Conservation (phyloP, 2,329 filamentous ascomycete species). For the Oidium heveae region DNA sequence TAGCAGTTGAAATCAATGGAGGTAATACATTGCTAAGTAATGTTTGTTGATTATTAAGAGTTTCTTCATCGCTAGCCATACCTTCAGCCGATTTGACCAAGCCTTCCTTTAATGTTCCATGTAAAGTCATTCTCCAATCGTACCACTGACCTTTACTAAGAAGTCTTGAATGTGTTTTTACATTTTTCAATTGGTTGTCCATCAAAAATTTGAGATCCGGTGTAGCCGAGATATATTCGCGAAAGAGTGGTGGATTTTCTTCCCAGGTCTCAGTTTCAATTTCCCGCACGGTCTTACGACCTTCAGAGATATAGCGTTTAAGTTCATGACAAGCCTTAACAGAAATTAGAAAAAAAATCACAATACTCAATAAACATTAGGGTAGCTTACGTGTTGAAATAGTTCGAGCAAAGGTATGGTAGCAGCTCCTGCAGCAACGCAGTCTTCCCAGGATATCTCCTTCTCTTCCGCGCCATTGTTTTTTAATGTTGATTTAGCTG, state of each 20-base stretch:
- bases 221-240: constrained; percentile 68
- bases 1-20: constrained; percentile 30
- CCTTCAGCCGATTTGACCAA: constrained; percentile 50
- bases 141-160: constrained; percentile 96
- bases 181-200: constrained; percentile 94
- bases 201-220: constrained; percentile 65
- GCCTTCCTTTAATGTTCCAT: constrained; percentile 61
- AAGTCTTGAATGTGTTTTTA: constrained; percentile 75
- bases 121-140: constrained; percentile 80
- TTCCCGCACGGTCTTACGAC: constrained; percentile 65
- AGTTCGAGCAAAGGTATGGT: constrained; percentile 82
- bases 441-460: constrained; percentile 39
- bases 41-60: constrained; percentile 40
- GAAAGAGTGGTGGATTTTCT: constrained; percentile 77
- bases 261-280: constrained; percentile 75
- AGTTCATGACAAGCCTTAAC: constrained; percentile 61
- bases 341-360: constrained; percentile 11
- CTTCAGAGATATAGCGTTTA: constrained; percentile 90
- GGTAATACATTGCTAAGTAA: constrained; percentile 46
- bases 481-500: constrained; percentile 22
- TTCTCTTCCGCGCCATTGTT: constrained; percentile 8
- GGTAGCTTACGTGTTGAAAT: constrained; percentile 55
- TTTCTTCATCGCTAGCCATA: constrained; percentile 47
- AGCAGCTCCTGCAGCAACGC: constrained; percentile 70
- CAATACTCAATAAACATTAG: neutral